Conservation (phyloP, 2,329 filamentous ascomycete genomes). For the Emergomyces africanus region DNA sequence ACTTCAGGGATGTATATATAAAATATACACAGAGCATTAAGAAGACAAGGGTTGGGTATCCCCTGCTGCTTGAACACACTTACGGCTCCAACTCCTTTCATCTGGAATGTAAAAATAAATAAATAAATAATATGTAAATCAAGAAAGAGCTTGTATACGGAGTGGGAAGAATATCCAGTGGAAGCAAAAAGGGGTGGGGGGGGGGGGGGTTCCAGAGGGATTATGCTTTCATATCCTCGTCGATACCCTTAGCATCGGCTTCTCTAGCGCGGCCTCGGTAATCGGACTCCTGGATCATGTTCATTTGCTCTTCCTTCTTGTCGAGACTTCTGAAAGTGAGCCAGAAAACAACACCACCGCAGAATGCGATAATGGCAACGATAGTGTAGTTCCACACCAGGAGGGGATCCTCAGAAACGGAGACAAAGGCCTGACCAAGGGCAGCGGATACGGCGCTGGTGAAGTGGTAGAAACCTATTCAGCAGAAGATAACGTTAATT, state of each 20-base stretch:
- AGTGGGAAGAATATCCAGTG: not conserved
- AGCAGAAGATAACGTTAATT: not conserved
- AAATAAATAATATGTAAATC: not conserved
- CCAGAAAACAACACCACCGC: conserved; percentile 56
- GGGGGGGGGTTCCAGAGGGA: too few species aligned
- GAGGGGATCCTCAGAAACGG: conserved; percentile 49
- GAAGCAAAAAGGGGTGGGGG: not conserved
- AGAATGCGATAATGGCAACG: conserved; percentile 48
- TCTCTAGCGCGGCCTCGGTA: not conserved
- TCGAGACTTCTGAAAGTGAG: conserved; percentile 52
- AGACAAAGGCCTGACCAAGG: conserved; percentile 53
- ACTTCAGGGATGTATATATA: not conserved
- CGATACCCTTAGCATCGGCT: not conserved
- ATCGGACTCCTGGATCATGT: conserved; percentile 22
- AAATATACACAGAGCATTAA: not conserved
- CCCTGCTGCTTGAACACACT: not conserved
- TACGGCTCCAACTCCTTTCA: not conserved
- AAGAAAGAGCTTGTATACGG: not conserved
- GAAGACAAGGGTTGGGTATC: not conserved
- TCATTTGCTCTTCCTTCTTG: conserved; percentile 53
- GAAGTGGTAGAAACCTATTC: conserved; percentile 51
- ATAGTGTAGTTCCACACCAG: conserved; percentile 59
- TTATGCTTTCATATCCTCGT: not conserved
- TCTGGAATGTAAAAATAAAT: not conserved
- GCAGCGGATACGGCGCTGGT: conserved; percentile 57